Percentiles rank a stretch among this genome's conserved stretches.
Conservation (phyloP, 495 filamentous ascomycete genomes). For the Neurospora sp. region DNA sequence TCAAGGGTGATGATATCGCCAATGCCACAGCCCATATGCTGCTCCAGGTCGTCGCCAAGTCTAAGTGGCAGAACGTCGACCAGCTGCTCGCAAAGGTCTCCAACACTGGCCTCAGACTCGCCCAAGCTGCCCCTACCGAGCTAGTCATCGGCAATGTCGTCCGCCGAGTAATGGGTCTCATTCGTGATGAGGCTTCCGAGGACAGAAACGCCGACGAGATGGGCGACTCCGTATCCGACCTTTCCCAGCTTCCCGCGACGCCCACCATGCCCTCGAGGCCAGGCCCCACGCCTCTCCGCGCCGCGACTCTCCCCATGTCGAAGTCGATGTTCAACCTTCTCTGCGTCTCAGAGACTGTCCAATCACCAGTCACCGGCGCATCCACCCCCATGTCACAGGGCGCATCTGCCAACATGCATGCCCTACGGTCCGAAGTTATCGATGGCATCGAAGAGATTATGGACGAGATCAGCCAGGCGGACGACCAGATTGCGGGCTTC, state of each 20-base stretch:
- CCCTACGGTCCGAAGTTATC: constrained; percentile 78
- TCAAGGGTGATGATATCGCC: constrained; percentile 76
- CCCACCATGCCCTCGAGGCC: constrained; percentile 21
- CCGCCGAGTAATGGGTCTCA: constrained; percentile 75
- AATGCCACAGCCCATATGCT: constrained; percentile 83
- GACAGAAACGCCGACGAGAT: constrained; percentile 57
- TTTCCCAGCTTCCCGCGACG: constrained; percentile 8
- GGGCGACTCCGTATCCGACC: constrained; percentile 28
- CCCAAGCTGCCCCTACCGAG: constrained; percentile 74
- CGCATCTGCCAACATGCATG: constrained; percentile 29
- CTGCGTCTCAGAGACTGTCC: constrained; percentile 14
- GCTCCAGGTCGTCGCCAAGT: constrained; percentile 66
- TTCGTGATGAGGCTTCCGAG: constrained; percentile 82
- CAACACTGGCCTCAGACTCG: constrained; percentile 60
- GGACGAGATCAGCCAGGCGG: constrained; percentile 79
- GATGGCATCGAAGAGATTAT: constrained; percentile 85
- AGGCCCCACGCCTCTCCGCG: constrained; percentile 32
- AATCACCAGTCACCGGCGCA: constrained; percentile 28
- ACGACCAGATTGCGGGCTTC: constrained; percentile 78
- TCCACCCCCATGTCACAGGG: constrained; percentile 34
- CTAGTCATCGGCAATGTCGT: constrained; percentile 91
- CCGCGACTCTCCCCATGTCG: constrained; percentile 44
- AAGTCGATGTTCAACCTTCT: constrained; percentile 82
- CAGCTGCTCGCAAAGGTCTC: constrained; percentile 71
- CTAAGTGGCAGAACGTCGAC: constrained; percentile 58